Conservation (phyloP, 2,329 filamentous ascomycete genomes). For the Neospermospora avenae region DNA sequence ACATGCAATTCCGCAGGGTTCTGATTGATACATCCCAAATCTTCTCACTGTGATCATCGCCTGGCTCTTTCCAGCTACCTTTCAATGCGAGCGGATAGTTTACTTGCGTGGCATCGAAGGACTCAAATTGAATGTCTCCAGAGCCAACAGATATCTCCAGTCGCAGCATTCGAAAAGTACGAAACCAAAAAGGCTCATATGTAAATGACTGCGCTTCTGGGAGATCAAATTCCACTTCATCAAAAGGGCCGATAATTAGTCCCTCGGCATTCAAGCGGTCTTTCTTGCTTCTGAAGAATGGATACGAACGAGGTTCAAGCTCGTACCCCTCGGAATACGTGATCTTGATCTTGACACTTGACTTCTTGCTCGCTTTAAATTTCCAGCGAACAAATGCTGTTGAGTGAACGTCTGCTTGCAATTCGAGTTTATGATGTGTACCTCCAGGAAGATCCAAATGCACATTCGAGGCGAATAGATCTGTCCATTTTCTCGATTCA, state of each 20-base stretch:
- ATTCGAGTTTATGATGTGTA: constrained; percentile 27
- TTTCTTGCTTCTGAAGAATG: constrained; percentile 40
- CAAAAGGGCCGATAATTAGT: constrained; percentile 38
- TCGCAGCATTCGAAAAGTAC: constrained; percentile 38
- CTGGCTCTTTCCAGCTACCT: constrained; percentile 22
- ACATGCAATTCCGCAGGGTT: constrained; percentile 38
- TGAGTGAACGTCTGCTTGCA: constrained; percentile 31
- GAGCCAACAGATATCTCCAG: constrained; percentile 32
- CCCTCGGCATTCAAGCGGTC: constrained; percentile 36
- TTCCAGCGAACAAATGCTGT: constrained; percentile 30
- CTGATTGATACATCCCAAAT: constrained; percentile 32
- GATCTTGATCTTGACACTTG: constrained; percentile 22
- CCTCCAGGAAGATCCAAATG: constrained; percentile 13
- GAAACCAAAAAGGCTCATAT: constrained; percentile 42
- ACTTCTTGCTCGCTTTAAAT: constrained; percentile 9
- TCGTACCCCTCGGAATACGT: constrained; percentile 38
- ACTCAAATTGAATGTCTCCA: constrained; percentile 27
- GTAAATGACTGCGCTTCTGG: neutral
- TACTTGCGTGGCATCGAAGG: constrained; percentile 34
- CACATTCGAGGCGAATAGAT: constrained; percentile 11
- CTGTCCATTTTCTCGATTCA: constrained; percentile 20
- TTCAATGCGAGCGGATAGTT: constrained; percentile 39
- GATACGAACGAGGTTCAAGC: constrained; percentile 36
- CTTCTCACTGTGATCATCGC: constrained; percentile 16
- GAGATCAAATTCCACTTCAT: constrained; percentile 35